Evolutionary conservation across 148 eudicot genomes (phyloP).

Genomic region (Polygonum maritimum): DNA sequence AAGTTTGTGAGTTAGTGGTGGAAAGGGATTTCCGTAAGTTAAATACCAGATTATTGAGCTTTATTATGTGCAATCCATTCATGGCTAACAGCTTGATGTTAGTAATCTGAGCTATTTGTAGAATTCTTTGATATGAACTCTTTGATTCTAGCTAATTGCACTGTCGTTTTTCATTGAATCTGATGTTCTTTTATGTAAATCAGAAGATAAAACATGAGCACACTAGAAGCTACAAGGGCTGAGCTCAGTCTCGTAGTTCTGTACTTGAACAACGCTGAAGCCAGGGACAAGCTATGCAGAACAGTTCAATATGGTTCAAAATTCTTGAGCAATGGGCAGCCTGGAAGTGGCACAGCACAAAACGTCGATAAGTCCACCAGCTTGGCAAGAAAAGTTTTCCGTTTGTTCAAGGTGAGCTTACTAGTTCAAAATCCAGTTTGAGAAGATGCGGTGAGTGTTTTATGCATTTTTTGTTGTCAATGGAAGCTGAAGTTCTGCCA

Average conservation of each 20-base stretch:
- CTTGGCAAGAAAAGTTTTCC: conserved; percentile 95
- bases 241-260: conserved; percentile 76
- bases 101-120: neutral
- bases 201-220: conserved; percentile 39
- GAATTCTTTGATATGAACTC: neutral
- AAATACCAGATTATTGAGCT: too few relatives aligned
- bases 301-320: conserved; percentile 98
- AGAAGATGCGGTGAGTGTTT: neutral
- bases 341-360: conserved; percentile 97
- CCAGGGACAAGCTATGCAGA: conserved; percentile 98
- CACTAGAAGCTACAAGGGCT: conserved; percentile 67
- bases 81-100: neutral
- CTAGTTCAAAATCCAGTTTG: neutral
- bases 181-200: neutral
- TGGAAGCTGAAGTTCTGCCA: neutral
- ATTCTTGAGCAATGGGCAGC: conserved; percentile 85
- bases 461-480: neutral
- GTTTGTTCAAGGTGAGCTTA: conserved; percentile 82
- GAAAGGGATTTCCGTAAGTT: neutral
- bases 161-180: neutral
- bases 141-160: neutral
- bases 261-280: conserved; percentile 96
- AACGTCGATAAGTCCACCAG: conserved; percentile 89
- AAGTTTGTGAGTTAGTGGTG: neutral
- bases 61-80: too few relatives aligned